Evolutionary conservation across 139 green algal species (phyloP).

Genomic region (Chlamydomonas asymmetrica): DNA sequence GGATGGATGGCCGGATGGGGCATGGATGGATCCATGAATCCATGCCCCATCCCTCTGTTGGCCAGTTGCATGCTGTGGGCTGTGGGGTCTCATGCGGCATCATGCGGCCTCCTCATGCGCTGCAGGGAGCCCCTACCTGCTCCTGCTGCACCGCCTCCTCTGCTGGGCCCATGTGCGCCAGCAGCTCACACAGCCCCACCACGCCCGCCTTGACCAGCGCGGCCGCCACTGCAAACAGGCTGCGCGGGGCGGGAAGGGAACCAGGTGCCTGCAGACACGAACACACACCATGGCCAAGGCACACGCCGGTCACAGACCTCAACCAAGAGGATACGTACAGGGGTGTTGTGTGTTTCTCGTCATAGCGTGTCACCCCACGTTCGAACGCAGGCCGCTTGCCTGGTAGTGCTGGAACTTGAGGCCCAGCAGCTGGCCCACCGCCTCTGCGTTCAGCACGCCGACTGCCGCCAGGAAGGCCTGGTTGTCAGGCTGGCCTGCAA

Average conservation of each 20-base stretch:
- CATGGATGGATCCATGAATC: too few relatives aligned
- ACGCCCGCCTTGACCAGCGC: slow-evolving; percentile 39
- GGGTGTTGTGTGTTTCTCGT: not conserved
- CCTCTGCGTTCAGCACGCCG: slow-evolving; percentile 40
- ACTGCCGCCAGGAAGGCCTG: not conserved
- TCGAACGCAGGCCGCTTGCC: not conserved
- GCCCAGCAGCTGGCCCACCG: slow-evolving; percentile 58
- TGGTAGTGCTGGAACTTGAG: slow-evolving; percentile 72
- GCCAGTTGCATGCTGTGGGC: not conserved
- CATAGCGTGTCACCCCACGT: not conserved
- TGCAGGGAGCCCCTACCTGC: slow-evolving; percentile 20
- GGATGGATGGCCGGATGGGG: too few relatives aligned
- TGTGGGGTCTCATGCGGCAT: not conserved
- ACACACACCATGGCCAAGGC: not conserved
- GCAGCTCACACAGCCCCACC: slow-evolving; percentile 61
- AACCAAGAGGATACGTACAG: not conserved
- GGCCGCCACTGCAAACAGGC: slow-evolving; percentile 49
- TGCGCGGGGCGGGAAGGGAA: slow-evolving; percentile 5
- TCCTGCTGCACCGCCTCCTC: slow-evolving; percentile 47
- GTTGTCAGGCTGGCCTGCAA: slow-evolving; percentile 35
- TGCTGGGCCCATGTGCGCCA: slow-evolving; percentile 60
- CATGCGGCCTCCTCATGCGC: slow-evolving; percentile 51
- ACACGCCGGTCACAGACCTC: too few relatives aligned
- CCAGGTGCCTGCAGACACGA: slow-evolving; percentile 19
- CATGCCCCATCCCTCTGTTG: not conserved